Percentiles rank a stretch among this genome's conserved stretches.
phyloP scores from a whole-genome alignment of 768 basidiomycete species.

The Pleurotus platypus region DNA sequence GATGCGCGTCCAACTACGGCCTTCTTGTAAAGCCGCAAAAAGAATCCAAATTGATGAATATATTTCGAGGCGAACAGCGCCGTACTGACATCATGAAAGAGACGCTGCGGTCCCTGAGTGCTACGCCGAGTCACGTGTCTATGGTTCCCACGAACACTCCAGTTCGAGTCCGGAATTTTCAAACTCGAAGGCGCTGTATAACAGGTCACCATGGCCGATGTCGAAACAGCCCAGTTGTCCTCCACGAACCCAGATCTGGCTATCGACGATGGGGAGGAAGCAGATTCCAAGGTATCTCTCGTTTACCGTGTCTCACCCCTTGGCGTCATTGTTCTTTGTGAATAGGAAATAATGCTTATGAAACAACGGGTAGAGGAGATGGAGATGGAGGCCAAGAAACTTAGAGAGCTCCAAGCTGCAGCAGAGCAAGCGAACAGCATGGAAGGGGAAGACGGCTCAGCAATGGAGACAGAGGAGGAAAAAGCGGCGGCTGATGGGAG shows the following conservation, averaged over 20 bases:
- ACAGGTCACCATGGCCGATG: slow-evolving; percentile 44
- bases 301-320: slow-evolving; percentile 3
- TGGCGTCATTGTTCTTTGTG: slow-evolving; percentile 12
- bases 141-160: slow-evolving; percentile 14
- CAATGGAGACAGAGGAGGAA: slow-evolving; percentile 84
- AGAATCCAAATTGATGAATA: neutral
- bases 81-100: too few species aligned
- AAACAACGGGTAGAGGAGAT: slow-evolving; percentile 91
- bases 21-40: too few species aligned
- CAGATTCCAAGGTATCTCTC: slow-evolving; percentile 51
- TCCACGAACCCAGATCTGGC: slow-evolving; percentile 21
- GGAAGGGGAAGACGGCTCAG: slow-evolving; percentile 42
- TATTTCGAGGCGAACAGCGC: too few species aligned
- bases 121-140: slow-evolving; percentile 12
- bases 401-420: slow-evolving; percentile 82
- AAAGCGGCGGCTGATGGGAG: slow-evolving; percentile 75
- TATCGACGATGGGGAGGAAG: slow-evolving; percentile 62
- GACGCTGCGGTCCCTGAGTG: too few species aligned
- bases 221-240: slow-evolving; percentile 23
- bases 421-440: slow-evolving; percentile 54
- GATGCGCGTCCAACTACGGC: too few species aligned
- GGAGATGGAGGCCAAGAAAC: slow-evolving; percentile 86
- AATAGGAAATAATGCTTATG: slow-evolving; percentile 86
- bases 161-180: slow-evolving; percentile 6
- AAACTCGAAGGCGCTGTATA: slow-evolving; percentile 16